Conservation (phyloP, 495 filamentous ascomycete species). For the Peziza echinospora region DNA sequence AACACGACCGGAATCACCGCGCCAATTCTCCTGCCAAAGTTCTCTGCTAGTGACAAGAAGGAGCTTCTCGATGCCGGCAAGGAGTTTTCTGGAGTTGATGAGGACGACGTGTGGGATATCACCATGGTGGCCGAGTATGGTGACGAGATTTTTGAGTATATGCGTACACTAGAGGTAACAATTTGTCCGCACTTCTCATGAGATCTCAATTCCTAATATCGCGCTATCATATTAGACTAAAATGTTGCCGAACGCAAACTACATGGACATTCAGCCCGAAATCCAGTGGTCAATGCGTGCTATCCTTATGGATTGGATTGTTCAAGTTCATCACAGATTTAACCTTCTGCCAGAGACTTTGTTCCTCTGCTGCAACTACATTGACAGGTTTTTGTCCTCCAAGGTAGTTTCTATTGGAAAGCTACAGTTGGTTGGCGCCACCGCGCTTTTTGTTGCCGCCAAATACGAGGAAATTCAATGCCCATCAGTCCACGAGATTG, state of each 20-base stretch:
- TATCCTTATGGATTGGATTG: conserved; percentile 93
- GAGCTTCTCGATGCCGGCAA: conserved; percentile 4
- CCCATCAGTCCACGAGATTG: conserved; percentile 80
- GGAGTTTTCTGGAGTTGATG: conserved; percentile 32
- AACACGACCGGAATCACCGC: conserved; percentile 18
- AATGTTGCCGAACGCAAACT: conserved; percentile 68
- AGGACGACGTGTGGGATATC: conserved; percentile 82
- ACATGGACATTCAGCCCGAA: conserved; percentile 94
- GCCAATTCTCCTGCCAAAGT: conserved; percentile 15
- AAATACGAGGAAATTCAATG: conserved; percentile 99
- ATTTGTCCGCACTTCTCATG: no score
- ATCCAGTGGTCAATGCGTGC: conserved; percentile 98
- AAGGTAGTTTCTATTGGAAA: conserved; percentile 90
- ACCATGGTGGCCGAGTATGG: conserved; percentile 96
- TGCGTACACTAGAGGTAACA: conserved; percentile 71
- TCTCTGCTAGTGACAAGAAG: conserved; percentile 9
- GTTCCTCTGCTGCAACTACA: conserved; percentile 82
- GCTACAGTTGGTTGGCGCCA: conserved; percentile 87
- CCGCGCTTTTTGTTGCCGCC: conserved; percentile 83
- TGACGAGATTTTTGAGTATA: conserved; percentile 84
- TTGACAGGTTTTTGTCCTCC: conserved; percentile 85
- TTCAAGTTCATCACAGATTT: conserved; percentile 89
- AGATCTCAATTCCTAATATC: conserved; percentile 1
- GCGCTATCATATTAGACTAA: conserved; percentile 31
- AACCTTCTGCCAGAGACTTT: conserved; percentile 78